phyloP scores from a whole-genome alignment of 2,329 filamentous ascomycete species.

The Botrytis squamosa region DNA sequence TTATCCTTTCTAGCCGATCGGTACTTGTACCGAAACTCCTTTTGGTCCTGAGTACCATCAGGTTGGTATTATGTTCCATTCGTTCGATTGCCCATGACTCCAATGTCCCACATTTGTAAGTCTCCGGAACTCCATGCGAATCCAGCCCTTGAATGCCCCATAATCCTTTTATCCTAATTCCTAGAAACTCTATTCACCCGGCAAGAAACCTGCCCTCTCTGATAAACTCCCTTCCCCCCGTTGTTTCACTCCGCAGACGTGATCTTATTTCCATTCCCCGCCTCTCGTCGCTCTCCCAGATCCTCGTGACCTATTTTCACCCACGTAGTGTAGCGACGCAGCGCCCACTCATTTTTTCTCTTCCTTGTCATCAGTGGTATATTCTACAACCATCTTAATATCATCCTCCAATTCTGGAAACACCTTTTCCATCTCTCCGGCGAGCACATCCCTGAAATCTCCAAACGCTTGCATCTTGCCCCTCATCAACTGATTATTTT shows the following conservation, averaged over 20 bases:
- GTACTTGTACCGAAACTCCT: neutral
- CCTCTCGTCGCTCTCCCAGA: neutral
- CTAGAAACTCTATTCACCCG: neutral
- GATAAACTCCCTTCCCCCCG: neutral
- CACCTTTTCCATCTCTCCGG: conserved; percentile 40
- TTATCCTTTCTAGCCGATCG: neutral
- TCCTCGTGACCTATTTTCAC: neutral
- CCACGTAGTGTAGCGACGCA: no score
- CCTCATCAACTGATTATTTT: conserved; percentile 64
- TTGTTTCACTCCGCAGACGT: no score
- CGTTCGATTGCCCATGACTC: conserved; percentile 1
- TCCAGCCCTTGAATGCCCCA: conserved; percentile 7
- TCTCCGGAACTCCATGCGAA: conserved; percentile 13
- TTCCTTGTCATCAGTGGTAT: conserved; percentile 23
- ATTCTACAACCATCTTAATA: conserved; percentile 33
- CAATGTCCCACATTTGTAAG: conserved; percentile 7
- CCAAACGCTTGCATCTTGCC: conserved; percentile 63
- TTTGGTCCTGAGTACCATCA: neutral
- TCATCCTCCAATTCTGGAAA: conserved; percentile 38
- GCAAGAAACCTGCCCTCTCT: neutral
- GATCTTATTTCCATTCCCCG: neutral
- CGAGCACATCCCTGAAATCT: conserved; percentile 60
- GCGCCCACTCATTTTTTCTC: neutral
- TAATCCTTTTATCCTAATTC: neutral
- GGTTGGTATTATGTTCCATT: neutral